Evolutionary conservation across 2,329 filamentous ascomycete species (phyloP), one percentile per base, ranked within the genome.

Genomic region (Fusarium succisae): DNA sequence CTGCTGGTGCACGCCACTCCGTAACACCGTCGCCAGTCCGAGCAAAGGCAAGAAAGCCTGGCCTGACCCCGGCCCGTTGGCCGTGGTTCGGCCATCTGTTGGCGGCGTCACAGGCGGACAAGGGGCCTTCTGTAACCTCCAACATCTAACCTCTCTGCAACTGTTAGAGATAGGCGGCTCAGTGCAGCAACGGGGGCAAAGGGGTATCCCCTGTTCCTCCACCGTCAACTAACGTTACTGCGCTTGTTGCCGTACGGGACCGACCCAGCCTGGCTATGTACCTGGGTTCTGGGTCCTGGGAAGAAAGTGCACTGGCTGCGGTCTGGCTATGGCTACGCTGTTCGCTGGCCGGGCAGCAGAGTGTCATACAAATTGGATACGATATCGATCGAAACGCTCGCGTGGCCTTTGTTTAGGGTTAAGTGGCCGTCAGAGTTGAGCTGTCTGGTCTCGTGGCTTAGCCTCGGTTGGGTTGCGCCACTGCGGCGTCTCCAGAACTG

Each of bases 91-190:
- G 66, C 47, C 70, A 65, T 45, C 58, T 58, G 76, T 72, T 77
- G 72, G 76, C 74, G 74, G 76, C 74, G 72, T 78, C 75, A 74
- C 76, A 78, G 76, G 74, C 72, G 70, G 61, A 57, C 72, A 76
- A 66, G 76, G 74, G 72, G 55, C 50, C 63, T 44, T 77, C 67
- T 73, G 70, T 70, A 65, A 65, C 67, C 55, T n/a, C 41, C 43
- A 28, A 48, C 55, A 47, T 37, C 55, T 48, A 50, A 37, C 30
- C 45, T 51, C 65, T 58, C 58, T 64, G 50, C 39, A 43, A 71
- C 71, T 64, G 66, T 70, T 44, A 70, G 58, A 69, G 66, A 69
- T 51, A 70, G 67, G 66, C 66, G 55, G 66, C 63, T 65, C 60
- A 45, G 38, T 39, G 26, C 59, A 57, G 50, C 69, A 47, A 60